Conservation (phyloP, 306 rosid genomes). For the Trichosanthes cucumerina region DNA sequence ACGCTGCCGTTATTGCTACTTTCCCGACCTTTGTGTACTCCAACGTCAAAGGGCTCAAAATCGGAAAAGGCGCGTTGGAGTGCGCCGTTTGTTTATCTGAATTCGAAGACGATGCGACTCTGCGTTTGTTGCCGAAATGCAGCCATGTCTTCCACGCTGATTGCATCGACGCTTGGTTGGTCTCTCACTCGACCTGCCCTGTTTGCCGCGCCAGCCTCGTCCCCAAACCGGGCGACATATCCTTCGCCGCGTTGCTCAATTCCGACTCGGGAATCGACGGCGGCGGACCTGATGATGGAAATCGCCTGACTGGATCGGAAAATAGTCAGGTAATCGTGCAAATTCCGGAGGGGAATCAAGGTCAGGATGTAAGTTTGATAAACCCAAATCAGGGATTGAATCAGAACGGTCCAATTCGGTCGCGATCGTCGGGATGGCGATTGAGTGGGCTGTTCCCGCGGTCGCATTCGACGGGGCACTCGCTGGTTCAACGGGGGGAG, state of each 20-base stretch:
- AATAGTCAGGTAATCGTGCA: neutral
- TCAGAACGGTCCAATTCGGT: neutral
- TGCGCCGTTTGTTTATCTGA: slow-evolving; percentile 86
- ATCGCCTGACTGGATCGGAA: neutral
- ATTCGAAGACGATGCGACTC: slow-evolving; percentile 60
- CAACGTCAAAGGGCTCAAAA: slow-evolving; percentile 48
- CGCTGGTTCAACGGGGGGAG: neutral
- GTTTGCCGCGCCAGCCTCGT: slow-evolving; percentile 66
- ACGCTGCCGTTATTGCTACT: slow-evolving; percentile 33
- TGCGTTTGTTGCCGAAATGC: slow-evolving; percentile 81
- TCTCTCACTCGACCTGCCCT: slow-evolving; percentile 70
- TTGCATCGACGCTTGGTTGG: slow-evolving; percentile 77
- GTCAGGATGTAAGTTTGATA: slow-evolving; percentile 16
- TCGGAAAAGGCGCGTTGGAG: slow-evolving; percentile 60
- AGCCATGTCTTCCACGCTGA: slow-evolving; percentile 77
- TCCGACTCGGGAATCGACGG: slow-evolving; percentile 5
- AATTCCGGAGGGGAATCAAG: neutral
- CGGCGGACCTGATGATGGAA: neutral
- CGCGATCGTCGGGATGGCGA: slow-evolving; percentile 13
- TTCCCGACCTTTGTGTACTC: slow-evolving; percentile 77
- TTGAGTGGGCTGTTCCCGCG: neutral
- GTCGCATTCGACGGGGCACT: slow-evolving; percentile 12
- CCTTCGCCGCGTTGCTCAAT: neutral
- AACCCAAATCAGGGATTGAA: neutral
- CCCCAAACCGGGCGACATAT: slow-evolving; percentile 40